Evolutionary conservation across 2,329 filamentous ascomycete genomes (phyloP), one percentile per base, ranked within the genome.

Genomic region (Talaromyces amestolkiae): DNA sequence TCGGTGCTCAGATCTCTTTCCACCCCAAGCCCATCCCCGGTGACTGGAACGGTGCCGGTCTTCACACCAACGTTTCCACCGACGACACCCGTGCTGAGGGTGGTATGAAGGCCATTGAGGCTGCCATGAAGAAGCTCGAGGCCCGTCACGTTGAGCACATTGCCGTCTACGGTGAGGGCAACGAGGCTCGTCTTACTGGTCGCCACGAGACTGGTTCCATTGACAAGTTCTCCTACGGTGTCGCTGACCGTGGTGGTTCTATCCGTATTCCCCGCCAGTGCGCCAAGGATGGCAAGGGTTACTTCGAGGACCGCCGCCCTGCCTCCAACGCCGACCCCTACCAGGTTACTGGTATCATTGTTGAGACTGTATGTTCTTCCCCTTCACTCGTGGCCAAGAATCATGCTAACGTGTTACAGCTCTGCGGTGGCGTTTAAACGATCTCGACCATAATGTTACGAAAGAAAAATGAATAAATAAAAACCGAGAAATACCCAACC

Each of bases 21-120:
- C 87, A 93, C 76, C 95, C 95, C 78, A 99, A 99, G 88, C 94
- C 94, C 71, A 93, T 98, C 71, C 88, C 89, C 66, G 94, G 94
- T 75, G 90, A 96, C 84, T 98, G 95, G 94, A 98, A 98, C 85
- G 95, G 94, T 75, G 92, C 92, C 67, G 92, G 92, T 80, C 89
- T 97, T 60, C 93, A 96, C 87, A 89, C 85, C 85, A 96, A 98
- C 87, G 95, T 97, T 79, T 96, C 92, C 56, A 94, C 91, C 74
- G 87, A 89, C 79, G 88, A 89, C 73, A 99, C 95, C 87, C 92
- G 95, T 75, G 85, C 84, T 64, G 92, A 97, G 71, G 93, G 93
- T 74, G 95, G 95, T 78, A 95, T 98, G 89, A 96, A 96, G 88
- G 82, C 87, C 80, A 99, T 99, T 71, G 93, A 98, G 81, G 86